Evolutionary conservation across 2,329 filamentous ascomycete species (phyloP).

Genomic region (Pestalotiopsis sp.): DNA sequence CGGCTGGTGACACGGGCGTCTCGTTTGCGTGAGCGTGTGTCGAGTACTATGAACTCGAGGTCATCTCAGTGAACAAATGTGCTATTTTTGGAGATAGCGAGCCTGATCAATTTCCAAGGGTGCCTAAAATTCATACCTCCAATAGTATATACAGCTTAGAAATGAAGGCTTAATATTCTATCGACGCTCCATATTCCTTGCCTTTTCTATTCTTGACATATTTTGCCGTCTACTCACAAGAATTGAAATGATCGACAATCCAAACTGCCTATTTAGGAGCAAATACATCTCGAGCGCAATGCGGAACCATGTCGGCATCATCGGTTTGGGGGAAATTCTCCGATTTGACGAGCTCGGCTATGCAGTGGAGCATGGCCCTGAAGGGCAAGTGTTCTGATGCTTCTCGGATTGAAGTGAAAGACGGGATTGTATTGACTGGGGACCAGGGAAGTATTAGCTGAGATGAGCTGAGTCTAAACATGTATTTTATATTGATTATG

Average conservation of each 20-base stretch:
- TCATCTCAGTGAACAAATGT: neutral
- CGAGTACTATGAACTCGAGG: neutral
- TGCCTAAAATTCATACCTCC: neutral
- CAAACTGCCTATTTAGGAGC: neutral
- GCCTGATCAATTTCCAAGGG: neutral
- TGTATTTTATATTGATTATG: neutral
- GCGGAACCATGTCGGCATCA: neutral
- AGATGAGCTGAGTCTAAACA: neutral
- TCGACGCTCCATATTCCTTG: too few species aligned
- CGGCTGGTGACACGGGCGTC: conserved; percentile 1
- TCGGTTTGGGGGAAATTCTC: conserved; percentile 6
- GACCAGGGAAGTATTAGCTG: neutral
- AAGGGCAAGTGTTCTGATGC: neutral
- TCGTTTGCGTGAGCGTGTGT: neutral
- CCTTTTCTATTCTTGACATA: too few species aligned
- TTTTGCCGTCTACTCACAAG: neutral
- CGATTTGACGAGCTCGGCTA: conserved; percentile 7
- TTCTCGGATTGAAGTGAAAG: neutral
- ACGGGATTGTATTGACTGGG: neutral
- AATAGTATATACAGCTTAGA: neutral
- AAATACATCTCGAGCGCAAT: neutral
- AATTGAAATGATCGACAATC: neutral
- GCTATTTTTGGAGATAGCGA: neutral
- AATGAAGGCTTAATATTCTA: neutral
- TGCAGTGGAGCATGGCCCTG: neutral